Conservation (phyloP, 768 basidiomycete genomes). For the Russula sp. region DNA sequence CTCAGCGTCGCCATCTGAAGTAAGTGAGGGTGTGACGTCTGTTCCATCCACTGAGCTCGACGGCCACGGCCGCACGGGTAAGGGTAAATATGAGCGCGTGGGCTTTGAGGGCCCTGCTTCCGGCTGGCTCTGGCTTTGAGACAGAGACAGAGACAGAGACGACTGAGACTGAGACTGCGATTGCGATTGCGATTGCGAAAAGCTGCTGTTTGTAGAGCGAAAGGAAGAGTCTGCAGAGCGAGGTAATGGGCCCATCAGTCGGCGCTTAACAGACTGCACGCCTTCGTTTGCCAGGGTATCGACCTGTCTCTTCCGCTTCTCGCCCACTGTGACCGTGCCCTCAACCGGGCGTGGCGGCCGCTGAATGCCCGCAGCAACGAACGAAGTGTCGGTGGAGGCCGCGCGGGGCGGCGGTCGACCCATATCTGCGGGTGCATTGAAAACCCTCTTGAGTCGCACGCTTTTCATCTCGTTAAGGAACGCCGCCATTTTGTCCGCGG, state of each 20-base stretch:
- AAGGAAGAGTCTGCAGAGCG: conserved; percentile 17
- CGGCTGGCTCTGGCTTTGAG: conserved; percentile 17
- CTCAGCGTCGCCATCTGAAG: conserved; percentile 27
- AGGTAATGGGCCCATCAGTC: conserved; percentile 18
- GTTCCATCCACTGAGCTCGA: conserved; percentile 29
- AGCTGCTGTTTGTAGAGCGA: conserved; percentile 17
- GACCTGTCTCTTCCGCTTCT: conserved; percentile 27
- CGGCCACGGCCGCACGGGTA: conserved; percentile 25
- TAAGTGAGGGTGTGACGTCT: conserved; percentile 30
- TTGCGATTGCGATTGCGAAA: conserved; percentile 14
- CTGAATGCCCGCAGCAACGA: conserved; percentile 18
- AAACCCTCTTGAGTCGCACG: conserved; percentile 60
- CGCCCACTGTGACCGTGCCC: conserved; percentile 4
- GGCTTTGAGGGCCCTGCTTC: conserved; percentile 16
- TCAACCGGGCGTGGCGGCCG: conserved; percentile 12
- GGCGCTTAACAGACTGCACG: conserved; percentile 18
- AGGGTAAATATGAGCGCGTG: conserved; percentile 11
- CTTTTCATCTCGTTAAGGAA: conserved; percentile 80
- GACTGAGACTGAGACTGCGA: too few relatives aligned
- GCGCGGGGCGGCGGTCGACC: conserved; percentile 26
- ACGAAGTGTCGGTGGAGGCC: conserved; percentile 8
- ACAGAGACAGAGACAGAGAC: not conserved
- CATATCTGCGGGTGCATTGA: conserved; percentile 34
- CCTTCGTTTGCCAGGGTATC: conserved; percentile 3
- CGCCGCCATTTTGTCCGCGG: conserved; percentile 79